Conservation (phyloP, 495 filamentous ascomycete species). For the Podospora anserina region DNA sequence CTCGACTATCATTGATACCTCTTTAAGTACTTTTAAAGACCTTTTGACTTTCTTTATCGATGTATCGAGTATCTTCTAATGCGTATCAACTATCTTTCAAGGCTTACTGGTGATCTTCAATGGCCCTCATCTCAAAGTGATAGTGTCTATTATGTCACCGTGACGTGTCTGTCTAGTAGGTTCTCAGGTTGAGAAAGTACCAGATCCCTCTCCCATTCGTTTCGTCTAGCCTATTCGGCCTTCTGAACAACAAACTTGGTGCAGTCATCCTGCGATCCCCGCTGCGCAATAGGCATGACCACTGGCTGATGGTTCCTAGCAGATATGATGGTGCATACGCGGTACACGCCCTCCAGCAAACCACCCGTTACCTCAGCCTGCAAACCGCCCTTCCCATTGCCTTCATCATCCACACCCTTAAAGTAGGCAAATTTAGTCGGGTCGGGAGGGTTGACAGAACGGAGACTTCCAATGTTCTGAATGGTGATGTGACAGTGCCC, state of each 20-base stretch:
- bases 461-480: slow-evolving; percentile 47
- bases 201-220: not conserved
- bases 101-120: too few species aligned
- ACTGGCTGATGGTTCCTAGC: slow-evolving; percentile 31
- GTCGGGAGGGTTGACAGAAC: slow-evolving; percentile 33
- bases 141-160: too few species aligned
- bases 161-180: too few species aligned
- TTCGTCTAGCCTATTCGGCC: not conserved
- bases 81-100: too few species aligned
- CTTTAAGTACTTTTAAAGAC: too few species aligned
- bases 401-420: slow-evolving; percentile 28
- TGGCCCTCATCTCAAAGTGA: too few species aligned
- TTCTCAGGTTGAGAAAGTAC: too few species aligned
- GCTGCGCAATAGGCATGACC: slow-evolving; percentile 31
- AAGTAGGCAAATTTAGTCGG: slow-evolving; percentile 30
- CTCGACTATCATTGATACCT: too few species aligned
- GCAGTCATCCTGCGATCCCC: slow-evolving; percentile 30
- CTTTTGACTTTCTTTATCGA: too few species aligned
- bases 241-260: slow-evolving; percentile 25
- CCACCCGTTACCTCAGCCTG: slow-evolving; percentile 22
- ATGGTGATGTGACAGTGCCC: slow-evolving; percentile 61
- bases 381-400: slow-evolving; percentile 24
- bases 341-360: slow-evolving; percentile 21
- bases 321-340: slow-evolving; percentile 27
- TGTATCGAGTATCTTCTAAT: too few species aligned